Conservation (phyloP, 257 asterid genomes). For the Gentiana dahurica region DNA sequence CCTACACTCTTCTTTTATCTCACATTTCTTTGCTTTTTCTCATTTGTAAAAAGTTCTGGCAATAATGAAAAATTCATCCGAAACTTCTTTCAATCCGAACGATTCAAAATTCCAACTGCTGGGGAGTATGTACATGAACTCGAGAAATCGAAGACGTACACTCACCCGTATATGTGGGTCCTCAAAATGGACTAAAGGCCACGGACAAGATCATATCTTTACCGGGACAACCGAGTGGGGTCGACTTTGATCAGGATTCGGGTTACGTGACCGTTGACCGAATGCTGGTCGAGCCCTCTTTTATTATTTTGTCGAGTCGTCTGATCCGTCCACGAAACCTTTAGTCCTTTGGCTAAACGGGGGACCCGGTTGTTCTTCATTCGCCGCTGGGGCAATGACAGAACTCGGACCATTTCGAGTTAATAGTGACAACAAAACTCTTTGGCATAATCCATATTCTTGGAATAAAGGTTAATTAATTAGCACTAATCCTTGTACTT, state of each 20-base stretch:
- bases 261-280: slow-evolving; percentile 41
- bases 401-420: slow-evolving; percentile 29
- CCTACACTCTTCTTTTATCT: too few species aligned
- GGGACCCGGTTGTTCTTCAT: slow-evolving; percentile 28
- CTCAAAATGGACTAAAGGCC: slow-evolving; percentile 11
- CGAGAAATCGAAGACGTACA: background rate
- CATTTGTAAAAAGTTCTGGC: too few species aligned
- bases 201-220: slow-evolving; percentile 10
- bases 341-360: slow-evolving; percentile 49
- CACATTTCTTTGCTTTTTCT: too few species aligned
- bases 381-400: slow-evolving; percentile 21
- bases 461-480: slow-evolving; percentile 18
- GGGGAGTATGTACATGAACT: background rate
- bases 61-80: background rate
- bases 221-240: slow-evolving; percentile 44
- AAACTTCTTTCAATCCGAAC: background rate
- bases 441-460: slow-evolving; percentile 14
- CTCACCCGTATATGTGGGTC: slow-evolving; percentile 3
- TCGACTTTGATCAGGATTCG: slow-evolving; percentile 34
- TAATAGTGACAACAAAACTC: slow-evolving; percentile 13
- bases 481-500: background rate
- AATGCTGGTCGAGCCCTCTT: slow-evolving; percentile 35
- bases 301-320: slow-evolving; percentile 43
- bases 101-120: background rate
- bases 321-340: slow-evolving; percentile 25